Evolutionary conservation across 306 rosid species (phyloP).

Genomic region (Astragalus glycyphyllos): DNA sequence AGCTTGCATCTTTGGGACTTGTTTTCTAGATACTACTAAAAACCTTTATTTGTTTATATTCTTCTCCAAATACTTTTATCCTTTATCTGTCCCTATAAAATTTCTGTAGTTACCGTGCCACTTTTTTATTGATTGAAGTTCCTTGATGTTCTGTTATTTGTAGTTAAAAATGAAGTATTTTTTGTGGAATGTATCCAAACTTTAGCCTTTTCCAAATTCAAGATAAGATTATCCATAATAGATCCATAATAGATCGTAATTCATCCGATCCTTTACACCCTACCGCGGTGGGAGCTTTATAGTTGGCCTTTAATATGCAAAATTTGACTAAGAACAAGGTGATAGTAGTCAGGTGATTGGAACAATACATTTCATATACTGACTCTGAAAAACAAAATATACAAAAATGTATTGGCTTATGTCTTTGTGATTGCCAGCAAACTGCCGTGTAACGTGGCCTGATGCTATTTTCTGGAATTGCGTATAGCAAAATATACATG

Average conservation of each 20-base stretch:
- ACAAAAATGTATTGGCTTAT: constrained; percentile 7
- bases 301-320: not conserved
- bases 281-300: too few species aligned
- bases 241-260: too few species aligned
- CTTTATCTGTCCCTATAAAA: constrained; percentile 5
- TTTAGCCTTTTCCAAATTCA: not conserved
- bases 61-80: not conserved
- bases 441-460: not conserved
- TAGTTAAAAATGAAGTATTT: not conserved
- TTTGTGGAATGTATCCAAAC: not conserved
- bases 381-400: constrained; percentile 11
- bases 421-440: constrained; percentile 5
- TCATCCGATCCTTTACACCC: too few species aligned
- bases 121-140: constrained; percentile 2
- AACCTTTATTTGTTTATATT: constrained; percentile 26
- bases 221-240: too few species aligned
- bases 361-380: constrained; percentile 2
- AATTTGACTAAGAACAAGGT: not conserved
- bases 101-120: not conserved
- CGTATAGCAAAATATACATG: constrained; percentile 19
- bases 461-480: constrained; percentile 19
- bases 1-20: constrained; percentile 36
- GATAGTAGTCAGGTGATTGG: not conserved
- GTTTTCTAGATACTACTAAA: constrained; percentile 29
- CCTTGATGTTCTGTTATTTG: constrained; percentile 1